phyloP scores from a whole-genome alignment of 1,139 yeast species.

The Magnusiomyces suaveolens region DNA sequence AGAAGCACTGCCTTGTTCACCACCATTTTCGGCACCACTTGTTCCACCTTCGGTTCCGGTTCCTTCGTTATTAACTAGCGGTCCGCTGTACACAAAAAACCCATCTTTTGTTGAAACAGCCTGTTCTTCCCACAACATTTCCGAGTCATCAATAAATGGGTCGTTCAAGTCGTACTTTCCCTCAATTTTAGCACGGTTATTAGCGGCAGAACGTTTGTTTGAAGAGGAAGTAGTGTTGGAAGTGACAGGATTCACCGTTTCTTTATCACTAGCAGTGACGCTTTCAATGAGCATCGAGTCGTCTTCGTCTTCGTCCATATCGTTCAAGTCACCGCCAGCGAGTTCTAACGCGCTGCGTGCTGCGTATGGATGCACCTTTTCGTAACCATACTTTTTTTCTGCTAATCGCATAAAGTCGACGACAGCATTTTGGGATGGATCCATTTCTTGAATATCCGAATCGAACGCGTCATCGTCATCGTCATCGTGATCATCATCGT shows the following conservation, averaged over 20 bases:
- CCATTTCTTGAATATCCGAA: background rate
- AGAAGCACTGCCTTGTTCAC: background rate
- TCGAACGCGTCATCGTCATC: background rate
- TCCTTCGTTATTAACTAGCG: constrained; percentile 42
- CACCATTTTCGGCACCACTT: background rate
- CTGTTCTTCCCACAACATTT: constrained; percentile 85
- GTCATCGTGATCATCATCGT: constrained; percentile 7
- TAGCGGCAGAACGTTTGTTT: constrained; percentile 3
- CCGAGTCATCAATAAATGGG: constrained; percentile 95
- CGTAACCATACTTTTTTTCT: constrained; percentile 81
- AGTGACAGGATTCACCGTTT: constrained; percentile 8
- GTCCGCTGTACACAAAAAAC: constrained; percentile 92
- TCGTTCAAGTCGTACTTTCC: constrained; percentile 90
- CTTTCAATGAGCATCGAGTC: constrained; percentile 29
- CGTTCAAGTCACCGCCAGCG: constrained; percentile 51
- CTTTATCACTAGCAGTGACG: background rate
- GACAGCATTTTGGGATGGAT: constrained; percentile 39
- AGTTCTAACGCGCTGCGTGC: constrained; percentile 48
- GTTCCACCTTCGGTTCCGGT: constrained; percentile 36
- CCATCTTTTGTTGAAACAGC: constrained; percentile 91
- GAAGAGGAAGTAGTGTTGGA: background rate
- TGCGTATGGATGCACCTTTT: constrained; percentile 61
- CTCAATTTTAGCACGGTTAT: constrained; percentile 36
- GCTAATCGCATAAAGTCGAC: constrained; percentile 71
- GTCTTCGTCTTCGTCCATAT: constrained; percentile 42